These are phyloP conservation scores for Catharanthus roseus DNA, from an alignment of 257 asterid genomes.

Conservation along the genomic window DNA sequence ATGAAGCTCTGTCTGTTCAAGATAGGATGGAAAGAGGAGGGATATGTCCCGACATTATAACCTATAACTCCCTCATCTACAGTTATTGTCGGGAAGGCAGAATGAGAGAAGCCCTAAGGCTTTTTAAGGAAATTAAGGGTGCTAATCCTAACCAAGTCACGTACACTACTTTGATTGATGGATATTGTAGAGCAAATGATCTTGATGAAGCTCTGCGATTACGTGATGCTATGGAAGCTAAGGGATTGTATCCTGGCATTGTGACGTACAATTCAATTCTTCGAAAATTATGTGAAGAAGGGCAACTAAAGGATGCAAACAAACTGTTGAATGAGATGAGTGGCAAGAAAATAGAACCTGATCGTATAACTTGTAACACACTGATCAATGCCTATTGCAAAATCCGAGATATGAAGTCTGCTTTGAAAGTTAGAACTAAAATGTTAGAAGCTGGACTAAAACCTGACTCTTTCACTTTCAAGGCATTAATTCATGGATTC, in stretches of 20 bases:
- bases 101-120: constrained; percentile 80
- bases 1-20: constrained; percentile 77
- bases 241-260: constrained; percentile 55
- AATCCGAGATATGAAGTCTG: constrained; percentile 74
- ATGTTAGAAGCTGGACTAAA: constrained; percentile 73
- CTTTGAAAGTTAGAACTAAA: constrained; percentile 53
- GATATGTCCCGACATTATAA: constrained; percentile 69
- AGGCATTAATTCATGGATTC: constrained; percentile 75
- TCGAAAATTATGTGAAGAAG: constrained; percentile 72
- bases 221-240: constrained; percentile 57
- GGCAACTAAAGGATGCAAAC: constrained; percentile 65
- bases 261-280: constrained; percentile 80
- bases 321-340: constrained; percentile 60
- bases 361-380: constrained; percentile 77
- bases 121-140: constrained; percentile 60
- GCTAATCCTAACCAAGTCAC: constrained; percentile 69
- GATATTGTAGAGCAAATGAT: constrained; percentile 64
- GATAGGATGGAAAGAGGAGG: constrained; percentile 74
- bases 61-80: constrained; percentile 73
- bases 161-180: constrained; percentile 79
- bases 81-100: constrained; percentile 80
- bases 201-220: constrained; percentile 55
- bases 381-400: constrained; percentile 82
- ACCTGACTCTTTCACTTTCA: constrained; percentile 74
- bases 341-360: constrained; percentile 59